Conservation (phyloP, 2,329 filamentous ascomycete genomes). For the Claviceps sp. region DNA sequence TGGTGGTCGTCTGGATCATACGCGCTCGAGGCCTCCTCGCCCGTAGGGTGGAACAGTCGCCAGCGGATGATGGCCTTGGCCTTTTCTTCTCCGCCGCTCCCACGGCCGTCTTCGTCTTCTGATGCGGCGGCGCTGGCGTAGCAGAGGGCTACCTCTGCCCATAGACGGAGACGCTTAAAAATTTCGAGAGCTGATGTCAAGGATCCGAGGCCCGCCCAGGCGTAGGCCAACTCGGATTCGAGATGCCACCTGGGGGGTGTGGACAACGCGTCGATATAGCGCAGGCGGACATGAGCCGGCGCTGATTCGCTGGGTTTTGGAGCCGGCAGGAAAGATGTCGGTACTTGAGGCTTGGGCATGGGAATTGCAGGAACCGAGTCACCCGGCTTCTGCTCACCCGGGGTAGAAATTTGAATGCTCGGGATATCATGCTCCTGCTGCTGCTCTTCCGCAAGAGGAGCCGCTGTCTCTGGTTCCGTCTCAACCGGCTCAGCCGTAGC, state of each 20-base stretch:
- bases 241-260: slow-evolving; percentile 87
- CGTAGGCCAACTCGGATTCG: slow-evolving; percentile 79
- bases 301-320: slow-evolving; percentile 67
- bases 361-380: slow-evolving; percentile 2
- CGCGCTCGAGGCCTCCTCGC: slow-evolving; percentile 12
- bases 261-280: slow-evolving; percentile 71
- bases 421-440: slow-evolving; percentile 24
- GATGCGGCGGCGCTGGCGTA: slow-evolving; percentile 50
- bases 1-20: slow-evolving; percentile 37
- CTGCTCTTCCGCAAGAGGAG: slow-evolving; percentile 1
- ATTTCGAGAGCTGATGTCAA: slow-evolving; percentile 86
- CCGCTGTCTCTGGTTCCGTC: slow-evolving; percentile 15
- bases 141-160: slow-evolving; percentile 90
- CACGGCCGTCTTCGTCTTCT: slow-evolving; percentile 43
- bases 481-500: slow-evolving; percentile 11
- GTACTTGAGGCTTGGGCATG: slow-evolving; percentile 22
- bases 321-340: slow-evolving; percentile 70
- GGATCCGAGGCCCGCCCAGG: slow-evolving; percentile 85
- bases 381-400: slow-evolving; percentile 16
- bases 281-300: slow-evolving; percentile 58
- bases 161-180: slow-evolving; percentile 83
- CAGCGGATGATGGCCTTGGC: slow-evolving; percentile 63
- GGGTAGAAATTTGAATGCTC: slow-evolving; percentile 29
- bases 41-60: slow-evolving; percentile 60
- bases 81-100: slow-evolving; percentile 58